These are phyloP conservation scores for Yamadazyma diddensiae DNA, from an alignment of 1,139 yeast species.

Conservation along the genomic window DNA sequence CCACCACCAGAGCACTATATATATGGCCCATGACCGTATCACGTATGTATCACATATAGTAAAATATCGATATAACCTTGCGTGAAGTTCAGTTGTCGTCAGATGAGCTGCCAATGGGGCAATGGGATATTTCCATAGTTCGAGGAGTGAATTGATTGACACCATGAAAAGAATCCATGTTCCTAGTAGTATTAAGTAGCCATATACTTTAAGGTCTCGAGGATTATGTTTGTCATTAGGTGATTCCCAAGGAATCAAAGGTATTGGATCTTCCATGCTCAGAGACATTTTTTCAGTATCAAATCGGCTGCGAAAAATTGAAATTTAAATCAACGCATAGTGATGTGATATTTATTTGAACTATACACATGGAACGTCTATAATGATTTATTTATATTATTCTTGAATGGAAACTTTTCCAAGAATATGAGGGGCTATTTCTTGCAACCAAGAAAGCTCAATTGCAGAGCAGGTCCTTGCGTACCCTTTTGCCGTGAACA, in stretches of 20 bases:
- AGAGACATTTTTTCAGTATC: no score
- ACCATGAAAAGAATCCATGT: slow-evolving; percentile 43
- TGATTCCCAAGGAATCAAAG: slow-evolving; percentile 16
- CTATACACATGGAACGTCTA: neutral
- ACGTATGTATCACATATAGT: slow-evolving; percentile 44
- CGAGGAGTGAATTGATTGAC: slow-evolving; percentile 42
- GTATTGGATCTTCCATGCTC: slow-evolving; percentile 13
- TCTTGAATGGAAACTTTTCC: slow-evolving; percentile 21
- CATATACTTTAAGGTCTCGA: slow-evolving; percentile 20
- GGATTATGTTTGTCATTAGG: slow-evolving; percentile 3
- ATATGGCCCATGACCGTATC: slow-evolving; percentile 49
- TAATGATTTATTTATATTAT: neutral
- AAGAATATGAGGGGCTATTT: slow-evolving; percentile 68
- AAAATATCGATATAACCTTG: slow-evolving; percentile 13
- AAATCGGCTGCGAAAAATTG: slow-evolving; percentile 3
- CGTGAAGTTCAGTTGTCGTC: slow-evolving; percentile 15
- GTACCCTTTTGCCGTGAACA: slow-evolving; percentile 88
- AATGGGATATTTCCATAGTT: slow-evolving; percentile 44
- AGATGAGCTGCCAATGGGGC: slow-evolving; percentile 21
- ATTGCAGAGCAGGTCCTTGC: slow-evolving; percentile 87
- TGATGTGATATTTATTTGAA: neutral
- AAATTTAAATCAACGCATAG: neutral
- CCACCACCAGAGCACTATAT: slow-evolving; percentile 75
- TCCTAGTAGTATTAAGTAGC: slow-evolving; percentile 32
- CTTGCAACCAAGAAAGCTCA: slow-evolving; percentile 83